phyloP scores from a whole-genome alignment of 2,329 filamentous ascomycete species.

The Botrytis elliptica region DNA sequence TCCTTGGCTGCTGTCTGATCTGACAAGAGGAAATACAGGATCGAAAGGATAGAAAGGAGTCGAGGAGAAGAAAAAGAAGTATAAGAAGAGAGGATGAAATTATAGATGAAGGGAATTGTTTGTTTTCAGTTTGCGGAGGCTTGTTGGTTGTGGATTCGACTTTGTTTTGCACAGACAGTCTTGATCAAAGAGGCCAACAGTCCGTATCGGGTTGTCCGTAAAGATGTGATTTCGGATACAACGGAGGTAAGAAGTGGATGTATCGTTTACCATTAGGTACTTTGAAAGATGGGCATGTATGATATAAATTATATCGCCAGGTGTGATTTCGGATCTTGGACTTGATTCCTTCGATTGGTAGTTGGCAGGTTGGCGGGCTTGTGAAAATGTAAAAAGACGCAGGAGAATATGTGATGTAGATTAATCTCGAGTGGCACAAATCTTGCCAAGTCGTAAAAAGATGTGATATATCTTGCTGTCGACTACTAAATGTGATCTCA shows the following conservation, averaged over 20 bases:
- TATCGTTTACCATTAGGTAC: neutral
- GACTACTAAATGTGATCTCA: neutral
- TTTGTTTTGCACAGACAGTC: neutral
- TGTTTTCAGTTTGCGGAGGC: neutral
- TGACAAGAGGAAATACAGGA: neutral
- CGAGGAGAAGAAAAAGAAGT: neutral
- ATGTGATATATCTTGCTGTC: neutral
- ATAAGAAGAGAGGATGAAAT: neutral
- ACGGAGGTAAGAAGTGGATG: neutral
- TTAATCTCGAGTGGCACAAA: neutral
- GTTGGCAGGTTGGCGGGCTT: neutral
- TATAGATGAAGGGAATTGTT: neutral
- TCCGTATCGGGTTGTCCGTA: neutral
- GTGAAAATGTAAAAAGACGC: neutral
- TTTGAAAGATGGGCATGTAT: neutral
- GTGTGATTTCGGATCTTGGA: neutral
- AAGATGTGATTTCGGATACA: neutral
- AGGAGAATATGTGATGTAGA: neutral
- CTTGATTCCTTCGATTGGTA: neutral
- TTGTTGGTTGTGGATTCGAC: conserved; percentile 3
- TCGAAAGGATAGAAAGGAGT: neutral
- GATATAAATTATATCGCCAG: neutral
- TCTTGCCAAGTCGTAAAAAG: neutral
- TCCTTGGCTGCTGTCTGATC: neutral
- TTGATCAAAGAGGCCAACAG: neutral